Base-by-base conservation (phyloP, 805 yeast species). In the Starmerella bacillaris region DNA sequence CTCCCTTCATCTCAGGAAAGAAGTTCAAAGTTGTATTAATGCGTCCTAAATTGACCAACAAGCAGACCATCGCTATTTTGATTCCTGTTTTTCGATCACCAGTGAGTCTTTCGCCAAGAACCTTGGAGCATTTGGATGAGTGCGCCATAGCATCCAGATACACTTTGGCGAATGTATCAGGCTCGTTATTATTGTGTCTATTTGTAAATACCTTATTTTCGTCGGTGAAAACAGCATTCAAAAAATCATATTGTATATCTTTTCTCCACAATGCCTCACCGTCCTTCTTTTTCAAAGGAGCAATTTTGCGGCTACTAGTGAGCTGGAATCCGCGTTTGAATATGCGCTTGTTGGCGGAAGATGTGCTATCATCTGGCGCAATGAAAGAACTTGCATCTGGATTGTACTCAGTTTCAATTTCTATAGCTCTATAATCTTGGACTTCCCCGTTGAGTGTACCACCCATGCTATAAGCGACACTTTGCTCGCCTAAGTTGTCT, bases 1-100 rank as follows among this genome's bases (percentile, higher is more conserved):
- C 86, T 0, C 94, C 80, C 47, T 82, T 75, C 96, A 86, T 86
- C 50, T 83, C 95, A 17, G 92, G 80, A 37, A 82, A 93, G 51
- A 86, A 60, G 57, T 86, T 86, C 35, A 86, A 74, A 2, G 96
- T 86, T 2, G 98, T 86, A 59, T 86, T 86, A 72, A 86, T 72
- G 42, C 95, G 64, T 7, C 96, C 96, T 36, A 84, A 72, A 51
- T 86, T 86, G 14, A 86, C 95, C 40, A 86, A 61, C 26, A 86
- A 57, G 44, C 94, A 82, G 24, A 82, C 74, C 64, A 80, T 71
- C 36, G 80, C 76, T 16, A 79, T 78, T 14, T 80, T 70, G 27
- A 71, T 60, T 8, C 58, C 61, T 1, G 80, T 78, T 56, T 68
- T 64, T 28, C 68, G 68, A 41, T 64, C 66, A 41, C 76, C 80